These are phyloP conservation scores for Calycina herbarum DNA, from an alignment of 2,329 filamentous ascomycete genomes.

Conservation along the genomic window DNA sequence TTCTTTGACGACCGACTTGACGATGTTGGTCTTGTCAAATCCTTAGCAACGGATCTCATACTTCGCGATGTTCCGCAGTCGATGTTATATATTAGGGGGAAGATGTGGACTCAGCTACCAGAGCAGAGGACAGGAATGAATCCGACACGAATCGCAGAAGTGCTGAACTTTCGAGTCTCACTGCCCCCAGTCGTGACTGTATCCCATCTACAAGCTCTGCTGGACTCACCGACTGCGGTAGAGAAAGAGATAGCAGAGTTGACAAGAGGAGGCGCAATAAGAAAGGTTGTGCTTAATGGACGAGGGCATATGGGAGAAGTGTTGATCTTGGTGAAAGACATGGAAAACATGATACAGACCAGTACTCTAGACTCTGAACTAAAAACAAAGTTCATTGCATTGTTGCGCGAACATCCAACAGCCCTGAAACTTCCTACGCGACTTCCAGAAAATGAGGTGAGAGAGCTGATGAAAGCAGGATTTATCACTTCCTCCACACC, in stretches of 20 bases:
- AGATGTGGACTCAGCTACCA: constrained; percentile 67
- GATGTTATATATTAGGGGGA: constrained; percentile 58
- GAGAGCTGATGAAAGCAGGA: constrained; percentile 62
- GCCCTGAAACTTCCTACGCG: constrained; percentile 43
- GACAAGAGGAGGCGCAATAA: constrained; percentile 54
- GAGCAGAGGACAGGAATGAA: constrained; percentile 59
- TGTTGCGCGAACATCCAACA: constrained; percentile 53
- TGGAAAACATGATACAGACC: constrained; percentile 49
- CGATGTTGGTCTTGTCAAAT: constrained; percentile 57
- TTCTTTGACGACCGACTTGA: constrained; percentile 53
- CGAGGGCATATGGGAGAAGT: constrained; percentile 61
- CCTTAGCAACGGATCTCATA: constrained; percentile 55
- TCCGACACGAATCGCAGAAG: constrained; percentile 60
- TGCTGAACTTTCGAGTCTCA: constrained; percentile 59
- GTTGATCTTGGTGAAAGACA: constrained; percentile 57
- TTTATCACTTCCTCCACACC: constrained; percentile 59
- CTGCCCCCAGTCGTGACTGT: constrained; percentile 66
- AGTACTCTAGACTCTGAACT: constrained; percentile 44
- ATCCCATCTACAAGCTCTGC: constrained; percentile 65
- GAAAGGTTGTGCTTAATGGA: constrained; percentile 63
- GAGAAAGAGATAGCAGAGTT: constrained; percentile 69
- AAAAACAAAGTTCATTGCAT: constrained; percentile 51
- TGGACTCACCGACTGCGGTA: constrained; percentile 60
- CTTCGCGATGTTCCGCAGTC: constrained; percentile 65
- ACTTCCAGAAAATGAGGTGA: constrained; percentile 49